Percentiles rank a stretch among this genome's conserved stretches.
phyloP scores from a whole-genome alignment of 73 alveolate species.

The Tetrahymena thermophila region DNA sequence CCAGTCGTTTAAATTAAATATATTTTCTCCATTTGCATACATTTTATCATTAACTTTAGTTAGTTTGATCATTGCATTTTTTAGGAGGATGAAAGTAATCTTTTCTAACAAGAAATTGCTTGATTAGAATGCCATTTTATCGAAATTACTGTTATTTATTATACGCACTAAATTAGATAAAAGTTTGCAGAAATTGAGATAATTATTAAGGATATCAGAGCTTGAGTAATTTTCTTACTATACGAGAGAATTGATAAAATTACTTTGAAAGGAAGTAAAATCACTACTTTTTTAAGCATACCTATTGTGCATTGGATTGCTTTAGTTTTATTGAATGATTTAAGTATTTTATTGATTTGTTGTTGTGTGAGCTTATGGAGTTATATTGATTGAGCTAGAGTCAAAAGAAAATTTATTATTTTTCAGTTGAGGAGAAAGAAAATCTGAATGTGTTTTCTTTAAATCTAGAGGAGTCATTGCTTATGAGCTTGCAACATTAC shows the following conservation, averaged over 20 bases:
- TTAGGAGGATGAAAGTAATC: not conserved
- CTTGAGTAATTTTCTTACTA: not conserved
- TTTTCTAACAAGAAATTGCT: not conserved
- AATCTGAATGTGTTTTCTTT: not conserved
- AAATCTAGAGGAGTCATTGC: not conserved
- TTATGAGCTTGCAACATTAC: not conserved
- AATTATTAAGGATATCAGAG: not conserved
- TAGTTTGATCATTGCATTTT: not conserved
- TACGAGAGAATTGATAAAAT: not conserved
- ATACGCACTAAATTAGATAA: not conserved
- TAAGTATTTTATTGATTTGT: not conserved
- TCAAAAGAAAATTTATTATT: not conserved
- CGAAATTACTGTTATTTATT: not conserved
- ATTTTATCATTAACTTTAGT: not conserved
- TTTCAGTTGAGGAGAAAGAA: not conserved
- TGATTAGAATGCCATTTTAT: not conserved
- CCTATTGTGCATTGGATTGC: not conserved
- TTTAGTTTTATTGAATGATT: not conserved
- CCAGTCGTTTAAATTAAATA: not conserved
- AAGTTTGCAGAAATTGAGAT: not conserved
- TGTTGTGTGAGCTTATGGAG: not conserved
- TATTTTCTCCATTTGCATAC: not conserved
- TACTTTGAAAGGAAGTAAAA: not conserved
- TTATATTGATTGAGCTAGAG: not conserved
- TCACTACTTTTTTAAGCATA: not conserved